Percentiles rank a stretch among this genome's conserved stretches.
Evolutionary conservation across 2,329 filamentous ascomycete genomes (phyloP).

Genomic region (Taxawa tesnikishii): DNA sequence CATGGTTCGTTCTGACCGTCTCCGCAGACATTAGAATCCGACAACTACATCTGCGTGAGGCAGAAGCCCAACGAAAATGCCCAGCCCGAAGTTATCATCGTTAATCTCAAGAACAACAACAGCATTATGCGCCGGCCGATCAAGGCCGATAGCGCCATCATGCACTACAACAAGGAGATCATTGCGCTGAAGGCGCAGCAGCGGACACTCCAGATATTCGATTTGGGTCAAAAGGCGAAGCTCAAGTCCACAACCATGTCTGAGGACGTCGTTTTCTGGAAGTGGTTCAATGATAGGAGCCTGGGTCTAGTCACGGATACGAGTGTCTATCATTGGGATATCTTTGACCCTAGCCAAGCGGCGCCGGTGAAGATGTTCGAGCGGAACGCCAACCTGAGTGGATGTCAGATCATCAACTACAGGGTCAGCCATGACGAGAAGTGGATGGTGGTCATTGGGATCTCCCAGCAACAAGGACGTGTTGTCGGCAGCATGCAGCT

Average conservation of each 20-base stretch:
- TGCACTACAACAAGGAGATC: conserved; percentile 95
- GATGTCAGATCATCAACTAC: conserved; percentile 99
- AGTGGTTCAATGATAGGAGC: conserved; percentile 87
- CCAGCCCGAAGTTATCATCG: conserved; percentile 87
- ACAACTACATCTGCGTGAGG: conserved; percentile 89
- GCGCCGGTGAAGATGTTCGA: conserved; percentile 86
- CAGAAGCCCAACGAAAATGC: conserved; percentile 80
- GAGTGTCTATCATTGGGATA: conserved; percentile 94
- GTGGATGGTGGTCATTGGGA: conserved; percentile 97
- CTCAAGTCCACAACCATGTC: conserved; percentile 94
- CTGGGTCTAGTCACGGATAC: conserved; percentile 84
- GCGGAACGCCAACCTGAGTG: conserved; percentile 76
- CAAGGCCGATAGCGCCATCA: conserved; percentile 98
- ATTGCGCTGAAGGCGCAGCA: conserved; percentile 94
- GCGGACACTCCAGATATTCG: conserved; percentile 94
- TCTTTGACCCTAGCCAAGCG: conserved; percentile 71
- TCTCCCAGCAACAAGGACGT: conserved; percentile 82
- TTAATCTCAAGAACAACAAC: conserved; percentile 96
- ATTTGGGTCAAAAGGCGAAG: conserved; percentile 84
- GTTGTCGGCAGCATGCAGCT: conserved; percentile 96
- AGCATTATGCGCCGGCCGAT: conserved; percentile 89
- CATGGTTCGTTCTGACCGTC: conserved; percentile 8
- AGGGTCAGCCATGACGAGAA: conserved; percentile 89
- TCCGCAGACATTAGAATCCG: conserved; percentile 85
- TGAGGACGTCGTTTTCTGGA: conserved; percentile 98